Evolutionary conservation across 768 basidiomycete species (phyloP), one percentile per base, ranked within the genome.

Genomic region (Russula olivacea): DNA sequence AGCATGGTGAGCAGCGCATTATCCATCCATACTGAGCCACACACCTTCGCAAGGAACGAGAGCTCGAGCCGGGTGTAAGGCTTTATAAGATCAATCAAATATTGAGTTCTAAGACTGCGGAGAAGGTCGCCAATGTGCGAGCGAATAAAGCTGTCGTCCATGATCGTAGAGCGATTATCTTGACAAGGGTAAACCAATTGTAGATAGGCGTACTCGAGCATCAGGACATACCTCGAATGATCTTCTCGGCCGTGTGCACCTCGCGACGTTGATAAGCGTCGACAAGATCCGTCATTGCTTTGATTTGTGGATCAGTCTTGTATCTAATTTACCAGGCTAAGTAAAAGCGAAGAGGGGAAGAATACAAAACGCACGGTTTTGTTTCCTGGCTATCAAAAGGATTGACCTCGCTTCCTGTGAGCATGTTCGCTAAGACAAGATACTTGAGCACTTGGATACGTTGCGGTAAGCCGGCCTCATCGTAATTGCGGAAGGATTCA

Each of bases 311-410:
- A 70, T 98, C 92, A 58, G 83, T 91, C 79, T 98, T 98, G 76
- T 97, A 96, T 61, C 92, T 93, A 66, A 40, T 57, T 8, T 12
- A 21, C 45, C 12, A 12, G n/a, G 56, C 9, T 25, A 10, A 52
- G 30, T 49, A 32, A 10, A 36, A 36, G 21, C 12, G 17, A 48
- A 23, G 25, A 21, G 41, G 43, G 17, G 21, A 53, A 28, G 34
- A n/a, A n/a, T n/a, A 32, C 25, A 11, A 41, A n/a, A 76, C 83
- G 72, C 71, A 98, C 84, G 97, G 97, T 72, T 99, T 99, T 12
- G 97, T 98, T 79, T 99, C 97, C 74, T 99, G 97, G 72, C 92
- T 94, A 76, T 98, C 97, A 71, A 99, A 99, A 0, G 97, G 97
- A 73, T 99, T 98, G 75, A 99, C 97, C 72, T 97, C 93, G 71